These are phyloP conservation scores for Leptographium lundbergii DNA, from an alignment of 2,329 filamentous ascomycete species.

Conservation along the genomic window DNA sequence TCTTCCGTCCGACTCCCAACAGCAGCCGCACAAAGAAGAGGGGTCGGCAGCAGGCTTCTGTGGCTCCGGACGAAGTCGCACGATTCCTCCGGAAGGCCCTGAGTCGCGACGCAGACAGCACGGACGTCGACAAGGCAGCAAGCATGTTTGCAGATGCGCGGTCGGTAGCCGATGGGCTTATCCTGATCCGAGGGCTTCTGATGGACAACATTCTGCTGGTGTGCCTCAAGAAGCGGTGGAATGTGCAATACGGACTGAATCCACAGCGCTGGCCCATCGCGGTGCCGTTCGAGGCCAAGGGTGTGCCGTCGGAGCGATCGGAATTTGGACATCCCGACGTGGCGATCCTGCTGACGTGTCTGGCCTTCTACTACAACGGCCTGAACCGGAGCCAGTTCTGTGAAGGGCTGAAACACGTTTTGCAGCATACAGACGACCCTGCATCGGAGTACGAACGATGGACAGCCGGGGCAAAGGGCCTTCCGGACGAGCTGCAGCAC, in stretches of 20 bases:
- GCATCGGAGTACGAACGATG: conserved; percentile 41
- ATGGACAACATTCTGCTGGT: conserved; percentile 46
- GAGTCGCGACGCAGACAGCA: neutral
- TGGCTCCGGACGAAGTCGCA: neutral
- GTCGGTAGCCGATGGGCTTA: conserved; percentile 18
- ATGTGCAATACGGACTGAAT: conserved; percentile 52
- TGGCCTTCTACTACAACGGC: conserved; percentile 56
- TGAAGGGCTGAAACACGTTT: conserved; percentile 34
- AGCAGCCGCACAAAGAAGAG: neutral
- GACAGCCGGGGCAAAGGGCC: conserved; percentile 18
- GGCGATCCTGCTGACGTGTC: conserved; percentile 48
- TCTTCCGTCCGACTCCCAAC: conserved; percentile 12
- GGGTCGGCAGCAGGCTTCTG: neutral
- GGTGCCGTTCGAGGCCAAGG: conserved; percentile 56
- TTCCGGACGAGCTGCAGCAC: conserved; percentile 33
- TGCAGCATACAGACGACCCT: conserved; percentile 41
- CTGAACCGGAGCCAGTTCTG: conserved; percentile 34
- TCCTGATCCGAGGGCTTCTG: conserved; percentile 51
- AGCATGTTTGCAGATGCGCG: neutral
- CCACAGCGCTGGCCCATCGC: conserved; percentile 44
- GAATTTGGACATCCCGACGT: conserved; percentile 60
- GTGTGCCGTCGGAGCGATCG: conserved; percentile 44
- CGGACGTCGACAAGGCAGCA: neutral
- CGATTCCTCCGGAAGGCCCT: neutral
- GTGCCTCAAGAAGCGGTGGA: conserved; percentile 50